phyloP scores from a whole-genome alignment of 139 green algal genomes.

The Chlamydomonas sp. region DNA sequence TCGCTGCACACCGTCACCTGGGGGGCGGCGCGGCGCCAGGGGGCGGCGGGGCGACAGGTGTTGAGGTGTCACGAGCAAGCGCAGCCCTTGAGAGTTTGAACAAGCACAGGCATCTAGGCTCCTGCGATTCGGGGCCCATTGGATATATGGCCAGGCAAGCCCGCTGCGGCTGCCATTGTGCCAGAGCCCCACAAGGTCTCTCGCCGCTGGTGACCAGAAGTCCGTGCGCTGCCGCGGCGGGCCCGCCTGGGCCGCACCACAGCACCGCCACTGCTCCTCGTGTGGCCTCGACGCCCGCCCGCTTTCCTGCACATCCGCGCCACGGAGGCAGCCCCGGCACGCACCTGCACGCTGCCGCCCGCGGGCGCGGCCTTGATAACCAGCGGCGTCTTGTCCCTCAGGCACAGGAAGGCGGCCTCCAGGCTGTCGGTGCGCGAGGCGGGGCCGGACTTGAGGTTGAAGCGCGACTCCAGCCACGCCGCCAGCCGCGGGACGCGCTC shows the following conservation, averaged over 20 bases:
- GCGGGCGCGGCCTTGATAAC: conserved; percentile 39
- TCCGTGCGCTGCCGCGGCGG: too few relatives aligned
- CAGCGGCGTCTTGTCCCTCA: conserved; percentile 60
- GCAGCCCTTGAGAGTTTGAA: neutral
- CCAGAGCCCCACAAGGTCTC: too few relatives aligned
- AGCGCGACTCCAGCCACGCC: conserved; percentile 67
- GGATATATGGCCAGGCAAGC: too few relatives aligned
- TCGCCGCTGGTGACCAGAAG: too few relatives aligned
- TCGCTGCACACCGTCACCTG: conserved; percentile 70
- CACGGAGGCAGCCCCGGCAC: neutral
- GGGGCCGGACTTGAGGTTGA: conserved; percentile 41
- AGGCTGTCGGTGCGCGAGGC: conserved; percentile 38
- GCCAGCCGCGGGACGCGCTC: conserved; percentile 62
- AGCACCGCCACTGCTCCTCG: neutral
- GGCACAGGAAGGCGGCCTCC: conserved; percentile 60
- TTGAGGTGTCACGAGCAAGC: neutral
- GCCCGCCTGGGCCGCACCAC: too few relatives aligned
- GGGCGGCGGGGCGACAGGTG: neutral
- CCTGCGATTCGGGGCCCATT: too few relatives aligned
- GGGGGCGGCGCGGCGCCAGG: neutral
- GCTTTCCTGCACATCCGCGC: neutral
- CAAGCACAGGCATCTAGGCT: too few relatives aligned
- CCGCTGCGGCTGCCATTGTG: too few relatives aligned
- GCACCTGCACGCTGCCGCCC: conserved; percentile 36
- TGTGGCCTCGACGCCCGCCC: neutral